These are phyloP conservation scores for Suhomyces kilbournensis DNA, from an alignment of 805 yeast species.

Conservation along the genomic window DNA sequence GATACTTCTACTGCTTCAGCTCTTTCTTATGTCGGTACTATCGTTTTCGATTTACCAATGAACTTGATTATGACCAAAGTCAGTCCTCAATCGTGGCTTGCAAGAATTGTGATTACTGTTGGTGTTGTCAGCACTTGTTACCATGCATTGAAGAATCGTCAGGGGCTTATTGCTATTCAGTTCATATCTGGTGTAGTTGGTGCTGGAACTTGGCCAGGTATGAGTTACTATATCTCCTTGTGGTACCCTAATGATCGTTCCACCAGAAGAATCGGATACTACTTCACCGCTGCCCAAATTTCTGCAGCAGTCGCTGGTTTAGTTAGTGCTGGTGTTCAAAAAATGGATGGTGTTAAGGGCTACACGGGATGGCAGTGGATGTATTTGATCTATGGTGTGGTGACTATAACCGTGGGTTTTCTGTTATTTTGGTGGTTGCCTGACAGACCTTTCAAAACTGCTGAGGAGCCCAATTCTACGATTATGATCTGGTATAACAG, in stretches of 20 bases:
- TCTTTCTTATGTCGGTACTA: slow-evolving; percentile 76
- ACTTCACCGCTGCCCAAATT: slow-evolving; percentile 87
- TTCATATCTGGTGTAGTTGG: slow-evolving; percentile 73
- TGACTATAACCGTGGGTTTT: slow-evolving; percentile 64
- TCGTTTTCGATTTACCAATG: slow-evolving; percentile 85
- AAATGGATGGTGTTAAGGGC: slow-evolving; percentile 70
- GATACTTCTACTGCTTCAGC: slow-evolving; percentile 76
- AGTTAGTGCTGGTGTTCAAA: slow-evolving; percentile 84
- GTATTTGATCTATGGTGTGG: slow-evolving; percentile 70
- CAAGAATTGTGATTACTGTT: slow-evolving; percentile 72
- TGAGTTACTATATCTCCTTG: slow-evolving; percentile 76
- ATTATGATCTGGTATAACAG: slow-evolving; percentile 19
- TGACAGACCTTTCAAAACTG: slow-evolving; percentile 54
- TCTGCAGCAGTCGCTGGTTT: slow-evolving; percentile 87
- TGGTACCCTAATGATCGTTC: slow-evolving; percentile 83
- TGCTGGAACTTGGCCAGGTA: slow-evolving; percentile 90
- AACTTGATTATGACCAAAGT: slow-evolving; percentile 78
- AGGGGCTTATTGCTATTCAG: slow-evolving; percentile 68
- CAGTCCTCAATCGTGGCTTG: slow-evolving; percentile 82
- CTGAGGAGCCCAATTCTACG: slow-evolving; percentile 11
- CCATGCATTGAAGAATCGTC: slow-evolving; percentile 50
- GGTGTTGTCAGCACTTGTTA: slow-evolving; percentile 79
- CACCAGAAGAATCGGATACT: slow-evolving; percentile 80
- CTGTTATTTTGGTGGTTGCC: slow-evolving; percentile 81
- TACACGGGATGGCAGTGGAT: slow-evolving; percentile 85